Percentiles rank a stretch among this genome's conserved stretches.
Evolutionary conservation across 208 protist species (phyloP).

Genomic region (Lotmaria passim): DNA sequence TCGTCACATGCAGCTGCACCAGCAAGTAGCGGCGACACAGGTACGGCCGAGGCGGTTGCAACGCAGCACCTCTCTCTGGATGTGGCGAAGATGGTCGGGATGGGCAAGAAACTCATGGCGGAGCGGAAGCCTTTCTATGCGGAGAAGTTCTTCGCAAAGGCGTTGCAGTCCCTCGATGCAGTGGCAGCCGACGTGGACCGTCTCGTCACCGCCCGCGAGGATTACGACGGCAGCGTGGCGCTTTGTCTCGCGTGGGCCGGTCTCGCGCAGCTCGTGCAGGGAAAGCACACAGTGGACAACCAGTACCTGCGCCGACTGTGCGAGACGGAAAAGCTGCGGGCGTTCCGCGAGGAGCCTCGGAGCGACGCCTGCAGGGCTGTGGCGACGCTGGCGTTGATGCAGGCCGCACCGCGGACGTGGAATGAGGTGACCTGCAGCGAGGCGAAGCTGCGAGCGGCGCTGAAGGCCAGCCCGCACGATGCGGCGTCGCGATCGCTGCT

Average conservation of each 20-base stretch:
- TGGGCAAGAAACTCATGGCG: constrained; percentile 65
- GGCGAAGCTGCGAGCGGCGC: constrained; percentile 41
- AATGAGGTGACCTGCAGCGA: constrained; percentile 59
- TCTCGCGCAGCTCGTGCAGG: constrained; percentile 71
- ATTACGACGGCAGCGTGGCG: constrained; percentile 66
- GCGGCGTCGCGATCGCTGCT: constrained; percentile 51
- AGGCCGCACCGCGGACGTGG: constrained; percentile 49
- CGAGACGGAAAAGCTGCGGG: constrained; percentile 14
- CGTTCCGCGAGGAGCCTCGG: constrained; percentile 47
- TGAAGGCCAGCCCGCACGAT: constrained; percentile 49
- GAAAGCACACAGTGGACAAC: constrained; percentile 36
- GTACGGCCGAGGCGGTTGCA: not conserved
- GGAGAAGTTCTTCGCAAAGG: constrained; percentile 82
- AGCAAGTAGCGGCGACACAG: not conserved
- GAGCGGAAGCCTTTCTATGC: constrained; percentile 73
- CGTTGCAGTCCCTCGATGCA: constrained; percentile 66
- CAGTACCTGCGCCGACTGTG: constrained; percentile 42
- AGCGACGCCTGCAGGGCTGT: constrained; percentile 63
- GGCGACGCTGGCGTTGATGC: constrained; percentile 46
- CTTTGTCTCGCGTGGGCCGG: constrained; percentile 72
- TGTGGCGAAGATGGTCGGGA: constrained; percentile 67
- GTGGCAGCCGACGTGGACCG: constrained; percentile 44
- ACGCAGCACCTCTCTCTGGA: constrained; percentile 58
- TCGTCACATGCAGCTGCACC: not conserved
- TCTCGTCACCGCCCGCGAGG: constrained; percentile 22